Percentiles rank a stretch among this genome's conserved stretches.
These are phyloP conservation scores for Botryosphaeria agaves DNA, from an alignment of 2,329 filamentous ascomycete genomes.

Conservation along the genomic window DNA sequence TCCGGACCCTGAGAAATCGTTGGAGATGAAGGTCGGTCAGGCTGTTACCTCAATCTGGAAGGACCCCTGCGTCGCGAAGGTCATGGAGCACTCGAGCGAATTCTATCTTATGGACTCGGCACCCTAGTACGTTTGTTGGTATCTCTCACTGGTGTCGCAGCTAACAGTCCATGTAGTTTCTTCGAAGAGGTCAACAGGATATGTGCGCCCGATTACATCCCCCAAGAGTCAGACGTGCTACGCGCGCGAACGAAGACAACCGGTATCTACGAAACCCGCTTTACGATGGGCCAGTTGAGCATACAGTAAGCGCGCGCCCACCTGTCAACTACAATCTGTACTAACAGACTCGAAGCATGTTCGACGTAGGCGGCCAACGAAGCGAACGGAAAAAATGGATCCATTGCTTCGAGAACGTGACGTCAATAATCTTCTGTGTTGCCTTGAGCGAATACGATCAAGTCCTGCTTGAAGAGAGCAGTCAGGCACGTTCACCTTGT, in stretches of 20 bases:
- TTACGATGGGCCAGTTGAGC: constrained; percentile 95
- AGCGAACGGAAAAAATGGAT: constrained; percentile 99
- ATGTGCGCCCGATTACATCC: constrained; percentile 68
- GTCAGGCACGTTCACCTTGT: constrained; percentile 49
- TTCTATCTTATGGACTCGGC: constrained; percentile 99
- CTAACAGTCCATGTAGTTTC: constrained; percentile 44
- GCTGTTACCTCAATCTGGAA: constrained; percentile 82
- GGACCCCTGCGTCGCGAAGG: constrained; percentile 62
- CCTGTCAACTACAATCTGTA: constrained; percentile 1
- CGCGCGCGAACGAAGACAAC: constrained; percentile 95
- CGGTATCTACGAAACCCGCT: constrained; percentile 96
- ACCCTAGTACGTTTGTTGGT: constrained; percentile 56
- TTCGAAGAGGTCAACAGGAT: constrained; percentile 87
- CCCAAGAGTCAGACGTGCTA: constrained; percentile 86
- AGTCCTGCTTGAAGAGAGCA: constrained; percentile 89
- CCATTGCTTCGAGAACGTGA: constrained; percentile 98
- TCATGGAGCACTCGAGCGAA: constrained; percentile 90
- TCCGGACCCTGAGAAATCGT: constrained; percentile 69
- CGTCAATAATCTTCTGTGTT: constrained; percentile 98
- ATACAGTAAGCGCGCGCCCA: constrained; percentile 60
- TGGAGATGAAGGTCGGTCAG: constrained; percentile 64
- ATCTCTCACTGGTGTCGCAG: constrained; percentile 3
- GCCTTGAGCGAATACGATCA: constrained; percentile 97
- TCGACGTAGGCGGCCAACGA: constrained; percentile 91
- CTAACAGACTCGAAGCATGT: constrained; percentile 54